Evolutionary conservation across 1,284 basidiomycete species (phyloP).

Genomic region (Austroboletus niveus): DNA sequence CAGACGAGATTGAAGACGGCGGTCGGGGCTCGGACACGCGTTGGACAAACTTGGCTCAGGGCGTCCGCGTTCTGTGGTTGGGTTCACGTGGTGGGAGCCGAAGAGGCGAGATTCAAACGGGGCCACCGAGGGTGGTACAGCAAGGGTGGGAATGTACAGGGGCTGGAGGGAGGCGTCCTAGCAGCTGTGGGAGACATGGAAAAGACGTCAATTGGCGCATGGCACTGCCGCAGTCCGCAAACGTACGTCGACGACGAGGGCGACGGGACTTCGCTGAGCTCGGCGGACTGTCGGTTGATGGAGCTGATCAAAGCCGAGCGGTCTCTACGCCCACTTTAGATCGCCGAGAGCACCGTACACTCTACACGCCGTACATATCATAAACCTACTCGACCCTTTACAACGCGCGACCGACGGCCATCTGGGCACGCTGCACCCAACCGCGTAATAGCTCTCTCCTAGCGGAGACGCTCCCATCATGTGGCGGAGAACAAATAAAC

Average conservation of each 20-base stretch:
- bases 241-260: conserved; percentile 22
- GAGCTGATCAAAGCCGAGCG: conserved; percentile 20
- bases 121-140: conserved; percentile 11
- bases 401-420: neutral
- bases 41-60: conserved; percentile 37
- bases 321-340: conserved; percentile 30
- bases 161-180: conserved; percentile 6
- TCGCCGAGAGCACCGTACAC: conserved; percentile 2
- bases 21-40: conserved; percentile 35
- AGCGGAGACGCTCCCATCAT: conserved; percentile 4
- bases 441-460: neutral
- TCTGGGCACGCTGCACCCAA: neutral
- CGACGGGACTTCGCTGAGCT: conserved; percentile 34
- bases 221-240: conserved; percentile 15
- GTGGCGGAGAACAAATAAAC: conserved; percentile 25
- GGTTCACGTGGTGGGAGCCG: conserved; percentile 37
- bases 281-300: conserved; percentile 34
- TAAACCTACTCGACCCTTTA: neutral
- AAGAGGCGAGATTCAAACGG: conserved; percentile 24
- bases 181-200: conserved; percentile 20
- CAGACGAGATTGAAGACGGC: conserved; percentile 30
- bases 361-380: neutral
- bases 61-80: conserved; percentile 29
- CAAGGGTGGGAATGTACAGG: conserved; percentile 5
- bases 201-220: conserved; percentile 25